Percentiles rank a stretch among this genome's conserved stretches.
These are phyloP conservation scores for Pachysandra terminalis DNA, from an alignment of 164 flowering plant species.

Conservation along the genomic window DNA sequence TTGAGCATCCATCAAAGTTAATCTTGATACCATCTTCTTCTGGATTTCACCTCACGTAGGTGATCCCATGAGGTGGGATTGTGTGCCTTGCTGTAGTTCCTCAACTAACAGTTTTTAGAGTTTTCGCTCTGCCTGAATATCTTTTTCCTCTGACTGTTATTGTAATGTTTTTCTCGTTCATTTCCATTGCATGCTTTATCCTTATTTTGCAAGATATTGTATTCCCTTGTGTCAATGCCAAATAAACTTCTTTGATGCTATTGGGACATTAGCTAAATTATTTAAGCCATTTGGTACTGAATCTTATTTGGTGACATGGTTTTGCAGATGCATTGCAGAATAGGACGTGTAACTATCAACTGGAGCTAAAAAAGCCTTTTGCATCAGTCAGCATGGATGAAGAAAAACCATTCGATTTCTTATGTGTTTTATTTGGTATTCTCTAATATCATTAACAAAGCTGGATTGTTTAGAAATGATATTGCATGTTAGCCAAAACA, in stretches of 20 bases:
- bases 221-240: neutral
- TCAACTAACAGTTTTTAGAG: no score
- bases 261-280: neutral
- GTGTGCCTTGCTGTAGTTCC: no score
- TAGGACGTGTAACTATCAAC: conserved; percentile 20
- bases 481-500: conserved; percentile 1
- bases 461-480: neutral
- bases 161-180: neutral
- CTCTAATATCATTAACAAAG: neutral
- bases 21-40: no score
- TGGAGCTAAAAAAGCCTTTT: conserved; percentile 38
- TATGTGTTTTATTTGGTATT: conserved; percentile 71
- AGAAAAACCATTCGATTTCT: conserved; percentile 72
- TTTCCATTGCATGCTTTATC: neutral
- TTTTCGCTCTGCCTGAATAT: no score
- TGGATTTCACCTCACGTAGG: no score
- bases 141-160: no score
- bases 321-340: conserved; percentile 54
- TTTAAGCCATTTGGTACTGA: no score
- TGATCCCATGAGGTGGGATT: no score
- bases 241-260: neutral
- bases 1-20: no score
- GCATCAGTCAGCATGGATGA: conserved; percentile 58
- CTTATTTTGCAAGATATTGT: neutral
- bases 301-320: conserved; percentile 23